These are phyloP conservation scores for Aegilops longissima DNA, from an alignment of 176 grass and related monocot species.

Conservation along the genomic window DNA sequence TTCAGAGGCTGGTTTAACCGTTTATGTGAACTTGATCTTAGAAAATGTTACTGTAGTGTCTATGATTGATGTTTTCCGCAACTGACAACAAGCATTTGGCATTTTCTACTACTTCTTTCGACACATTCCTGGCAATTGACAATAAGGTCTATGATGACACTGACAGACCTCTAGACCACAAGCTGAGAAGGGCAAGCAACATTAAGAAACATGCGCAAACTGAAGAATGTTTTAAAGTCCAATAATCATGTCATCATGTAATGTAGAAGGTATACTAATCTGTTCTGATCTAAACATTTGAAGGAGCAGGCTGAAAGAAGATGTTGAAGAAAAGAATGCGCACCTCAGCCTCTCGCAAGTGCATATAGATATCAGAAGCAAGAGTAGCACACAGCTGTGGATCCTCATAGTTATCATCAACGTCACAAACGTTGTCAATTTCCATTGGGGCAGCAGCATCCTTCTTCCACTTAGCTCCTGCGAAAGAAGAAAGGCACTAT, in stretches of 20 bases:
- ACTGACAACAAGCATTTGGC: not conserved
- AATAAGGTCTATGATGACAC: slow-evolving; percentile 4
- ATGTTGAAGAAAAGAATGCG: not conserved
- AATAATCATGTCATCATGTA: not conserved
- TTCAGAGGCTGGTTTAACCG: not conserved
- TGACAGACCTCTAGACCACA: not conserved
- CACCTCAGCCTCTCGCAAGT: slow-evolving; percentile 91
- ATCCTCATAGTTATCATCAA: slow-evolving; percentile 67
- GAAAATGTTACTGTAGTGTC: not conserved
- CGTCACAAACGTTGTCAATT: slow-evolving; percentile 52
- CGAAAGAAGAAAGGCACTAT: not conserved
- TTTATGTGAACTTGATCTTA: not conserved
- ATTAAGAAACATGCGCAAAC: not conserved
- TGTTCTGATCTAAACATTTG: not conserved
- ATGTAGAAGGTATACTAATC: not conserved
- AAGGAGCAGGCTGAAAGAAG: not conserved
- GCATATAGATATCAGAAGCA: slow-evolving; percentile 91
- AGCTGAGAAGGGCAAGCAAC: not conserved
- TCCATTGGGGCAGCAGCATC: slow-evolving; percentile 59
- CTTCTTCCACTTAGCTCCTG: slow-evolving; percentile 61
- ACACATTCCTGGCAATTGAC: not conserved
- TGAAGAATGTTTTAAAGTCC: not conserved
- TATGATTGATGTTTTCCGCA: not conserved
- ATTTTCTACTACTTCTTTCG: not conserved
- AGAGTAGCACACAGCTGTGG: slow-evolving; percentile 89